Conservation (phyloP, 2,329 filamentous ascomycete species). For the Colletotrichum tropicale region DNA sequence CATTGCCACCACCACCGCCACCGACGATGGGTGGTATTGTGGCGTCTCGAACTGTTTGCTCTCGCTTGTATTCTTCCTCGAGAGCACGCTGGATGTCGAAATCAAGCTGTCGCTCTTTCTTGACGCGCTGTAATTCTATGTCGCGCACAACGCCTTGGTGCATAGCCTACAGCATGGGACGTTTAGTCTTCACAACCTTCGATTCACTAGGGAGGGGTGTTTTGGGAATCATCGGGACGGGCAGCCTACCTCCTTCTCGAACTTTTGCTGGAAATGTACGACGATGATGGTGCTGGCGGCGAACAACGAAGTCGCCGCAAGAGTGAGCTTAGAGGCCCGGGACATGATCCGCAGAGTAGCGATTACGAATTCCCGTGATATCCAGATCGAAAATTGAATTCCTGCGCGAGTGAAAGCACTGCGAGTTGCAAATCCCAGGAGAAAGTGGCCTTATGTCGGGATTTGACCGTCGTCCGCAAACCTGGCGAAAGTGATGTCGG, state of each 20-base stretch:
- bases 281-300: conserved; percentile 79
- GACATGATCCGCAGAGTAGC: conserved; percentile 68
- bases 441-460: neutral
- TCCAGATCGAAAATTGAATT: neutral
- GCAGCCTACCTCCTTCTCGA: conserved; percentile 52
- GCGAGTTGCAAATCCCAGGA: neutral
- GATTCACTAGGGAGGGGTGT: neutral
- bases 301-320: conserved; percentile 77
- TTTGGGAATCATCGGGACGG: neutral
- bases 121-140: conserved; percentile 90
- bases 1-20: neutral
- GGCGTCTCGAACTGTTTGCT: conserved; percentile 74
- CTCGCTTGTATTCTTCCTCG: conserved; percentile 88
- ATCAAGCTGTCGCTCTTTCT: conserved; percentile 88
- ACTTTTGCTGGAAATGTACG: conserved; percentile 88
- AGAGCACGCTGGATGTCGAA: conserved; percentile 90
- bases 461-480: neutral
- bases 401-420: neutral
- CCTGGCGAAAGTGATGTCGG: neutral
- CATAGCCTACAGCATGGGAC: conserved; percentile 74
- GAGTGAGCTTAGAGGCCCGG: conserved; percentile 83
- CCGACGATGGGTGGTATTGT: conserved; percentile 13
- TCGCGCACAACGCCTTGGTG: conserved; percentile 93
- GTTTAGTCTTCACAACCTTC: neutral
- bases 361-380: neutral